Conservation (phyloP, 306 rosid species). For the Prinsepia uniflora region DNA sequence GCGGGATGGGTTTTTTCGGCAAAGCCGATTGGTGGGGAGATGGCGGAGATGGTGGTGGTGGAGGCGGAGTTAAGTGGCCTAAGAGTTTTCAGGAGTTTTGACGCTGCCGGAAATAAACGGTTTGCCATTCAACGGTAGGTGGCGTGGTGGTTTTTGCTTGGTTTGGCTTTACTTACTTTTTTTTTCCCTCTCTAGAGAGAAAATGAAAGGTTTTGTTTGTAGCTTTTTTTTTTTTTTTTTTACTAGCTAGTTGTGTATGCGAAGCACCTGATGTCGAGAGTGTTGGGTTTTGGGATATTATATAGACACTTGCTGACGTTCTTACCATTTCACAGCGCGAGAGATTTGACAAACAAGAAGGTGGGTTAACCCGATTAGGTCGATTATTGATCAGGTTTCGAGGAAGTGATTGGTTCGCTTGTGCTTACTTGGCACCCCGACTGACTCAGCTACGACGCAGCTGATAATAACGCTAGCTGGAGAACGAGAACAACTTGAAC, state of each 20-base stretch:
- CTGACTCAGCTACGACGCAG: not conserved
- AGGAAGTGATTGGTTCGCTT: not conserved
- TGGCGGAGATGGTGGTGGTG: slow-evolving; percentile 26
- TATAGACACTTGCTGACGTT: not conserved
- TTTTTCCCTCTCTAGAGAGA: not conserved
- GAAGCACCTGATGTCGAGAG: not conserved
- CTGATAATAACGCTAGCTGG: not conserved
- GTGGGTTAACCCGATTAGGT: not conserved
- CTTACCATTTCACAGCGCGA: not conserved
- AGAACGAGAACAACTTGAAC: not conserved
- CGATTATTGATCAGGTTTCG: not conserved
- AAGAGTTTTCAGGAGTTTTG: slow-evolving; percentile 42
- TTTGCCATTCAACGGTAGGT: slow-evolving; percentile 28
- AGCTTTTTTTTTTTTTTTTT: not conserved
- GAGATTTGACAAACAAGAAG: not conserved
- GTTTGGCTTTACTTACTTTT: not conserved
- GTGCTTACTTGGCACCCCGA: not conserved
- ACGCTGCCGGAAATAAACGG: slow-evolving; percentile 22
- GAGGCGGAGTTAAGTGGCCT: slow-evolving; percentile 40
- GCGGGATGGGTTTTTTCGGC: not conserved
- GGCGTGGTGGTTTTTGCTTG: not conserved
- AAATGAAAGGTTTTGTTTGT: not conserved
- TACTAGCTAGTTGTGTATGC: not conserved
- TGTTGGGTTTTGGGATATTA: not conserved
- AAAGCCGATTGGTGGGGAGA: not conserved